Base-by-base conservation (phyloP, 2,329 filamentous ascomycete species). In the Aspergillus sp. region DNA sequence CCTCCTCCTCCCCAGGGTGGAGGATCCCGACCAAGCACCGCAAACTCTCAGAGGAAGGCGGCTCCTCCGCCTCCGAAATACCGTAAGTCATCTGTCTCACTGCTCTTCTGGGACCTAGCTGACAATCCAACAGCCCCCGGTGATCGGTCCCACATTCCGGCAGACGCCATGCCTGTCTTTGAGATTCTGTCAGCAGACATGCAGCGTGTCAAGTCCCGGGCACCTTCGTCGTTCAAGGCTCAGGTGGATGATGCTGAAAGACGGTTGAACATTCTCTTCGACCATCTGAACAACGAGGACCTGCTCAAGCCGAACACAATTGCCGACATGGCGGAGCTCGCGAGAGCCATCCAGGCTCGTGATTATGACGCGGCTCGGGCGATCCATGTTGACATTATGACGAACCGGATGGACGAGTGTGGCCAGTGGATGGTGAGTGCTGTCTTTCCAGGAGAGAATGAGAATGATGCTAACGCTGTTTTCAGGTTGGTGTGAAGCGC, bases 231-330 rank as follows among this genome's bases (percentile, higher is more conserved):
- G 14, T 97, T 94, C 76, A 87, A 89, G 58, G 82, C 86, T 13
- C 92, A 97, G 70, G 91, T 99, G 17, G 89, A 91, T 64, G 94
- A 97, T 69, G 94, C 92, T 2, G 90, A 96, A 70, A 96, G 96
- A 76, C 86, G 94, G 23, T 81, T 99, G 54, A 89, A 89, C 64
- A 86, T 97, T 46, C 78, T 99, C n/a, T 97, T 97, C 70, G 93
- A 99, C 68, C 91, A 97, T 71, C 80, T 99, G 44, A 99, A 97
- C 80, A 97, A 97, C 61, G 88, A 92, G 66, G 92, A 97, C 66
- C 78, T 97, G 38, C 79, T 97, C 50, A 89, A 88, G 75, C 83
- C 88, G 1, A 87, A 89, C 64, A 97, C 78, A 5, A 58, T 80
- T 21, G 68, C 71, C 38, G 75, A 75, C 51, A 76, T 81, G 69